Percentiles rank a stretch among this genome's conserved stretches.
Evolutionary conservation across 2,329 filamentous ascomycete species (phyloP).

Genomic region (Apiospora phragmitis): DNA sequence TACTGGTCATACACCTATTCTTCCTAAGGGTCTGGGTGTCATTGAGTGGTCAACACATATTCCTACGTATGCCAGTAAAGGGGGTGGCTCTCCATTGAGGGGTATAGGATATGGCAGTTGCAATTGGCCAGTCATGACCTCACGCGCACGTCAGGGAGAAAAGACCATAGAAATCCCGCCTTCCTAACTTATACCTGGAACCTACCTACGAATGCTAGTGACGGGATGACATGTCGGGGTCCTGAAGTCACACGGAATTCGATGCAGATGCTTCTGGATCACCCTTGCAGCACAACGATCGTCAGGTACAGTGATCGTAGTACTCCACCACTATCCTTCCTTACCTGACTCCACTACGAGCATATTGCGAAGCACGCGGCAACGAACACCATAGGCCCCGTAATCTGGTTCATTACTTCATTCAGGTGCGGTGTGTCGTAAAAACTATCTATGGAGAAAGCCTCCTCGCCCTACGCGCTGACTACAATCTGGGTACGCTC

Average conservation of each 20-base stretch:
- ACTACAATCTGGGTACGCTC: conserved; percentile 20
- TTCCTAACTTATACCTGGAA: background rate
- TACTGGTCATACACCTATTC: too few species aligned
- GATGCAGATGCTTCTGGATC: background rate
- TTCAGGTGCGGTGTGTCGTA: background rate
- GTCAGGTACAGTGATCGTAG: background rate
- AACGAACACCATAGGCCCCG: background rate
- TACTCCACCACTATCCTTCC: too few species aligned
- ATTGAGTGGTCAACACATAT: background rate
- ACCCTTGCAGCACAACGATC: background rate
- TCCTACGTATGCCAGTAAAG: background rate
- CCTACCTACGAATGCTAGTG: background rate
- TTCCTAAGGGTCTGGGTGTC: too few species aligned
- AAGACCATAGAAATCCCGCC: background rate
- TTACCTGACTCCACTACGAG: too few species aligned
- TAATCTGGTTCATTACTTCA: background rate
- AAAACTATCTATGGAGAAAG: background rate
- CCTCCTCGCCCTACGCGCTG: background rate
- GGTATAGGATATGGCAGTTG: background rate
- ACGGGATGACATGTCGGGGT: background rate
- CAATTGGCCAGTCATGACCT: background rate
- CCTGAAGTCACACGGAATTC: background rate
- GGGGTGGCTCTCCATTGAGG: background rate
- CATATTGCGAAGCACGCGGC: too few species aligned
- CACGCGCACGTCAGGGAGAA: background rate